Conservation (phyloP, 495 filamentous ascomycete species). For the Podospora comata region DNA sequence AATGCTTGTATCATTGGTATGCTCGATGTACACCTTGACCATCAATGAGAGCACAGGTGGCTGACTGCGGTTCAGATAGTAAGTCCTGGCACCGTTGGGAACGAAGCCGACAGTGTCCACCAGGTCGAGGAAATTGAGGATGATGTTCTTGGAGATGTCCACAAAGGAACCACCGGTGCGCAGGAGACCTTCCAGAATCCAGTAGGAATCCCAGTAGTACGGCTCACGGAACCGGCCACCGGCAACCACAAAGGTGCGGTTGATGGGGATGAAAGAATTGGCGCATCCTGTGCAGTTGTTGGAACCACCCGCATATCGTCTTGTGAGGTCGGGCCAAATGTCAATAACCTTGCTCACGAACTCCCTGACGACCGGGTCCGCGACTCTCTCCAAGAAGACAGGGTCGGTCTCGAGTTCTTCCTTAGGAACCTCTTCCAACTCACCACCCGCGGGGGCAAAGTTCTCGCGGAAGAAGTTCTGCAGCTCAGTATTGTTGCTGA, state of each 20-base stretch:
- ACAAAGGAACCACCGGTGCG: constrained; percentile 48
- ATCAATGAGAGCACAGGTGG: constrained; percentile 49
- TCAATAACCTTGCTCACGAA: constrained; percentile 48
- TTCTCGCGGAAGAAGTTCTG: constrained; percentile 42
- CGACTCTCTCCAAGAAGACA: constrained; percentile 41
- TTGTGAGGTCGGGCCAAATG: constrained; percentile 52
- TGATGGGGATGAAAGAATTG: constrained; percentile 50
- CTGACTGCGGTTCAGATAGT: constrained; percentile 50
- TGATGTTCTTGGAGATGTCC: constrained; percentile 48
- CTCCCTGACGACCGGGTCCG: constrained; percentile 44
- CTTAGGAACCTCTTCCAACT: constrained; percentile 43
- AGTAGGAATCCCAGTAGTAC: constrained; percentile 55
- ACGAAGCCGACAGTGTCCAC: constrained; percentile 51
- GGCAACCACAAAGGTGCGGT: constrained; percentile 51
- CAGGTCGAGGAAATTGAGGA: constrained; percentile 52
- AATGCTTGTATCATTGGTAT: constrained; percentile 50
- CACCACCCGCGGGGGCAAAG: constrained; percentile 47
- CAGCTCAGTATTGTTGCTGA: constrained; percentile 49
- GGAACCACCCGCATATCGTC: constrained; percentile 42
- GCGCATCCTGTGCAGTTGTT: constrained; percentile 43
- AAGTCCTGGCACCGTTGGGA: constrained; percentile 48
- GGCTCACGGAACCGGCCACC: constrained; percentile 51
- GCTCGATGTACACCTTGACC: constrained; percentile 47
- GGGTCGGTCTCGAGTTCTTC: constrained; percentile 41
- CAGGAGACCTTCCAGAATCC: constrained; percentile 50